Evolutionary conservation across 2,329 filamentous ascomycete genomes (phyloP), one percentile per base, ranked within the genome.

Genomic region (Lasiodiplodia sp.): DNA sequence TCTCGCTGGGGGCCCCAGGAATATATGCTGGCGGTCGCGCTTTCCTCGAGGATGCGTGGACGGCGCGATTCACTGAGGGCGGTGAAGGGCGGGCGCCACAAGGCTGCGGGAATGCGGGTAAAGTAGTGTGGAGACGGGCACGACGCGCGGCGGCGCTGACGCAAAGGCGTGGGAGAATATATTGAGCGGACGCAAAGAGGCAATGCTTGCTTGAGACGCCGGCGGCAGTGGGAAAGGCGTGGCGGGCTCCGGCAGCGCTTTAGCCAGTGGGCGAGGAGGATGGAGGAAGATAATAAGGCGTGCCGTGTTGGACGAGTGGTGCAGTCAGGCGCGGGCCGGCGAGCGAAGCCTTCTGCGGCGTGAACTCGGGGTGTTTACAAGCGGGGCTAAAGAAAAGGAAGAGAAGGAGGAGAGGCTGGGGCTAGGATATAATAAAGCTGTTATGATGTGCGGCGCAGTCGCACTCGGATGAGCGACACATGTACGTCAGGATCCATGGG

Each of bases 121-220:
- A 37, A 63, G 40, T 40, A 47, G 60, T n/a, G 57, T 31, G 37
- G 40, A 18, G 23, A 31, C 60, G 10, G 55, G 28, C 28, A 52
- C 28, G 60, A 64, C 60, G 60, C 60, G 60, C 60, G 58, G 58
- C 58, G n/a, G 40, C 23, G 60, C 44, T 64, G 60, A 52, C 60
- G 60, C 52, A 18, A 21, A 31, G 5, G n/a, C 8, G 44, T 52
- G 18, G n/a, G 28, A 64, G 60, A 38, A 52, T 64, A 52, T 28
- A 64, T 64, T 64, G 58, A 18, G 28, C 58, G 10, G 58, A 49
- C 57, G 4, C 37, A 47, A 18, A n/a, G 18, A 40, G 55, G 18
- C 55, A 23, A 21, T 16, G 25, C 4, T 14, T 25, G 25, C 25
- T 23, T 25, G 51, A 25, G 55, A 57, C 3, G 55, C 5, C 14